Evolutionary conservation across 2,329 filamentous ascomycete species (phyloP), one percentile per base, ranked within the genome.

Genomic region (Drechslerella dactyloides): DNA sequence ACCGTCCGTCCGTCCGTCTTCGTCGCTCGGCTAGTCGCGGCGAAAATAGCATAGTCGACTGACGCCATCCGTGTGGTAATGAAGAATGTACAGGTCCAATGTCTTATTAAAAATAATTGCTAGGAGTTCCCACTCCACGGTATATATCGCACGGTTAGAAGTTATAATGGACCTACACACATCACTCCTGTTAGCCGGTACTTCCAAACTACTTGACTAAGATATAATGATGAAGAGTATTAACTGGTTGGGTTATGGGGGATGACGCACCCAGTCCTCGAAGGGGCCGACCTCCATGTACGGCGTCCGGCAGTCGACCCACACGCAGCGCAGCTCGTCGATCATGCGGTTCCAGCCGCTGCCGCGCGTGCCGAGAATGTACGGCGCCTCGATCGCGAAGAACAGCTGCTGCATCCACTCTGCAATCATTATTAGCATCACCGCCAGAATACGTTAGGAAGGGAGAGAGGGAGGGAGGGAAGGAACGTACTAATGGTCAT

Each of bases 271-370:
- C 74, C 72, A 77, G 51, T 74, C 75, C 30, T 75, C 64, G 11
- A 74, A 74, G 30, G 69, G 65, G 27, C 75, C 75, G 17, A 76
- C 74, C 44, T 76, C 75, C 50, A 76, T 58, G 62, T 75, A 75
- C 1, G 74, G 40, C 7, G 68, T 73, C 55, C 69, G 74, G 37
- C 74, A 76, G 57, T 70, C 75, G 48, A 73, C 56, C 75, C 74
- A 76, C 19, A 75, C 64, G 42, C 76, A 76, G 23, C 75, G 65
- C 54, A 77, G 63, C 40, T 75, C 62, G 40, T 76, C 76, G 21
- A 75, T 76, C 40, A 76, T 72, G 6, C 74, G 52, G 50, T 77
- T 76, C 75, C 75, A 76, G 11, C 75, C 73, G 65, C 75, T 75
- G 15, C 75, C 74, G 50, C 74, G 60, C 7, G 74, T 76, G 11